Conservation (phyloP, 257 asterid genomes). For the Solanum chmielewskii region DNA sequence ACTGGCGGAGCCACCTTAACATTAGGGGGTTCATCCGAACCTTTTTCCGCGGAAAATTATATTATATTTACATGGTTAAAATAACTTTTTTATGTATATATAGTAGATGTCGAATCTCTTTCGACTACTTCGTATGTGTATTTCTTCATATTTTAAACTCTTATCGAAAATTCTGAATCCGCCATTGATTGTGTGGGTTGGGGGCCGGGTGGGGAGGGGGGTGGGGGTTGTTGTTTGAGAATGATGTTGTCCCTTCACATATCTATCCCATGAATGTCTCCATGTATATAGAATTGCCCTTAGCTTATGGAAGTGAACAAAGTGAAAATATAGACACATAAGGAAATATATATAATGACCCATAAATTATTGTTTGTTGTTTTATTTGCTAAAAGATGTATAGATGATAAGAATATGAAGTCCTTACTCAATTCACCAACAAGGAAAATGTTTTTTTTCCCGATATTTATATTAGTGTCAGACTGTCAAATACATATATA, state of each 20-base stretch:
- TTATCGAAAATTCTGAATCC: too few relatives aligned
- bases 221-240: neutral
- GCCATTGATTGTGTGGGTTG: too few relatives aligned
- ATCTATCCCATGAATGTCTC: neutral
- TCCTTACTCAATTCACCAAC: slow-evolving; percentile 44
- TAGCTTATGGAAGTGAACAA: slow-evolving; percentile 22
- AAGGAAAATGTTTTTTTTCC: neutral
- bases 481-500: too few relatives aligned
- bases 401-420: slow-evolving; percentile 17
- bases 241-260: neutral
- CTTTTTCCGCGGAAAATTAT: accelerated
- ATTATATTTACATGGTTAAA: too few relatives aligned
- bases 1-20: too few relatives aligned
- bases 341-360: neutral
- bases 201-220: neutral
- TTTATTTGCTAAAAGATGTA: neutral
- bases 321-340: neutral
- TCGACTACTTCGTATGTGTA: too few relatives aligned
- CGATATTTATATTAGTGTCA: neutral
- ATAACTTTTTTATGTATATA: too few relatives aligned
- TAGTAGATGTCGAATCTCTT: too few relatives aligned
- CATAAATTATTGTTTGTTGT: slow-evolving; percentile 25
- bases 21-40: too few relatives aligned
- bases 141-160: too few relatives aligned
- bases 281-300: neutral